Evolutionary conservation across 1,284 basidiomycete genomes (phyloP).

Genomic region (Papiliotrema flavescens): DNA sequence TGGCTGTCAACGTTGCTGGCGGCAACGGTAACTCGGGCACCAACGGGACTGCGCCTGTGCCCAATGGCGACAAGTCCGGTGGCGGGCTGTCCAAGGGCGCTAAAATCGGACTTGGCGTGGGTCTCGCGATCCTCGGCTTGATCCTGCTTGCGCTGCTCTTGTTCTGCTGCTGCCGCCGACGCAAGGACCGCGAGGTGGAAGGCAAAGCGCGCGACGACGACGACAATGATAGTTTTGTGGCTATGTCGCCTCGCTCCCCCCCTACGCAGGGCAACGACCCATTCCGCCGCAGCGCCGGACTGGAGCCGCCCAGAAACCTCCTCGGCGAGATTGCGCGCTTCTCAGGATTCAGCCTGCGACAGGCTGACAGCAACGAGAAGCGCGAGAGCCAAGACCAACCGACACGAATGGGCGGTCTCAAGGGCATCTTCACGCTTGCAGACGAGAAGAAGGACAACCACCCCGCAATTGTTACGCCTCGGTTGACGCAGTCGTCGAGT

Average conservation of each 20-base stretch:
- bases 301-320: slow-evolving; percentile 26
- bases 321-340: slow-evolving; percentile 35
- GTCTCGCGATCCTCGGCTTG: slow-evolving; percentile 40
- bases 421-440: slow-evolving; percentile 34
- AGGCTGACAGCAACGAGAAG: slow-evolving; percentile 6
- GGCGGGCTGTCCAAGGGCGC: slow-evolving; percentile 39
- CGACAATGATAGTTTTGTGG: slow-evolving; percentile 37
- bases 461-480: slow-evolving; percentile 13
- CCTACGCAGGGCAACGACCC: slow-evolving; percentile 16
- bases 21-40: slow-evolving; percentile 12
- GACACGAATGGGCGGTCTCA: slow-evolving; percentile 34
- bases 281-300: slow-evolving; percentile 19
- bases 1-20: slow-evolving; percentile 32
- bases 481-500: slow-evolving; percentile 14
- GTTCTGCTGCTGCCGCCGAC: slow-evolving; percentile 39
- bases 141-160: slow-evolving; percentile 38
- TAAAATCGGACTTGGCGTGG: slow-evolving; percentile 46
- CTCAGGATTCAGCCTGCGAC: slow-evolving; percentile 22
- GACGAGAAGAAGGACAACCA: slow-evolving; percentile 17
- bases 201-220: slow-evolving; percentile 28
- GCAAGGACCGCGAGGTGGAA: slow-evolving; percentile 14
- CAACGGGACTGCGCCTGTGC: slow-evolving; percentile 20
- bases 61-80: slow-evolving; percentile 7
- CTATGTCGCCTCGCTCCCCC: slow-evolving; percentile 24
- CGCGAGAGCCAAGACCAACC: slow-evolving; percentile 19